A percentile compares a stretch with the other conserved stretches of the same genome.
Evolutionary conservation across 2,329 filamentous ascomycete genomes (phyloP).

Genomic region (Parastagonospora nodorum): DNA sequence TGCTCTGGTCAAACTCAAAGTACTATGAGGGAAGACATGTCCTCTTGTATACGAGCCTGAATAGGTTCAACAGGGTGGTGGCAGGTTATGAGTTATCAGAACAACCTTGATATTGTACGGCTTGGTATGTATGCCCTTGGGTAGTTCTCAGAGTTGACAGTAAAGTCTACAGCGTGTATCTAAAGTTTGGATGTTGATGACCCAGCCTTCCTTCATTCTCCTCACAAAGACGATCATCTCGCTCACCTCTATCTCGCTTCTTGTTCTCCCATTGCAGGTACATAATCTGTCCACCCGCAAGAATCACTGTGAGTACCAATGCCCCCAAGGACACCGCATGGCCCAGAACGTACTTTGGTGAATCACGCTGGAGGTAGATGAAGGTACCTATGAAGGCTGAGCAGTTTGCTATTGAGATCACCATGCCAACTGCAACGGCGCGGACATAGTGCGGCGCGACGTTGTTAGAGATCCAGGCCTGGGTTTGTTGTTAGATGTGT

Average conservation of each 20-base stretch:
- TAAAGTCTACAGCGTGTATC: slow-evolving; percentile 25
- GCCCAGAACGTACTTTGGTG: slow-evolving; percentile 27
- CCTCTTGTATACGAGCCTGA: too few relatives aligned
- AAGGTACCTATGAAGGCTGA: slow-evolving; percentile 59
- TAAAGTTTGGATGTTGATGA: slow-evolving; percentile 37
- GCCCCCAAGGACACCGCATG: slow-evolving; percentile 34
- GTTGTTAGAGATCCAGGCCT: slow-evolving; percentile 52
- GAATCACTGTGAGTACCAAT: slow-evolving; percentile 26
- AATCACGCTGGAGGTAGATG: slow-evolving; percentile 55
- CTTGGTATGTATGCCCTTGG: too few relatives aligned
- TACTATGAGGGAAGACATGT: too few relatives aligned
- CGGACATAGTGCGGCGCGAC: slow-evolving; percentile 62
- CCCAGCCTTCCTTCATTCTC: slow-evolving; percentile 31
- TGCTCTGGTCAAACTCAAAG: too few relatives aligned
- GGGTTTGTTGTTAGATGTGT: too few relatives aligned
- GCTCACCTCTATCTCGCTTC: slow-evolving; percentile 28
- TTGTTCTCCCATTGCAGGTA: slow-evolving; percentile 34
- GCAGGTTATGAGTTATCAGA: too few relatives aligned
- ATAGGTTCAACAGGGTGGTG: too few relatives aligned
- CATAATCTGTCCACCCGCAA: slow-evolving; percentile 26
- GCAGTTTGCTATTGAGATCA: slow-evolving; percentile 53
- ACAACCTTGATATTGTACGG: too few relatives aligned
- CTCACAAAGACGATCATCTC: slow-evolving; percentile 26
- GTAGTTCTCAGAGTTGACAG: too few relatives aligned
- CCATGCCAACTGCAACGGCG: slow-evolving; percentile 57